Conservation (phyloP, 108 stramenopile genomes). For the Cyclostephanos tholiformis region DNA sequence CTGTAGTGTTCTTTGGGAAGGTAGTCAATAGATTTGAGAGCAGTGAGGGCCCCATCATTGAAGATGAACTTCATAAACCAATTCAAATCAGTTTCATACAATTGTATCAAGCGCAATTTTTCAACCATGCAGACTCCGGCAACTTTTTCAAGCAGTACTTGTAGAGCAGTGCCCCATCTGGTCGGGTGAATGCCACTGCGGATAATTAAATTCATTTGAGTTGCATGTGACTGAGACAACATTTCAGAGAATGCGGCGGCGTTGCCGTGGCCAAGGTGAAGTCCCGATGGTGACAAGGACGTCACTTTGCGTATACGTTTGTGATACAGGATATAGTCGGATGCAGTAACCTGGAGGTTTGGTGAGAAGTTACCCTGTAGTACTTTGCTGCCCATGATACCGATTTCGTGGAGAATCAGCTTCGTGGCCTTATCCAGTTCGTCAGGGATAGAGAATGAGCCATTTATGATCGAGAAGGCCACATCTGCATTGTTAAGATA, state of each 20-base stretch:
- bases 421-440: not conserved
- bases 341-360: not conserved
- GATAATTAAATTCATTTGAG: not conserved
- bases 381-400: not conserved
- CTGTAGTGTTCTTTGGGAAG: slow-evolving; percentile 4
- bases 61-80: slow-evolving; percentile 4
- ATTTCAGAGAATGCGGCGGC: not conserved
- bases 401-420: not conserved
- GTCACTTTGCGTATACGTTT: not conserved
- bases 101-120: not conserved
- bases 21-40: not conserved
- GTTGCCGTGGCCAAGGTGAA: slow-evolving; percentile 1
- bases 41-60: not conserved
- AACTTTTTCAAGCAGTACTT: slow-evolving; percentile 7
- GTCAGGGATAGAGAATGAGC: not conserved
- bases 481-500: not conserved
- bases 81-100: not conserved
- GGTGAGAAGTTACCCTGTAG: not conserved
- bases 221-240: not conserved
- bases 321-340: not conserved
- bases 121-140: not conserved
- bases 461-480: not conserved
- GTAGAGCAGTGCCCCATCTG: not conserved
- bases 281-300: not conserved
- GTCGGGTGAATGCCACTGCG: not conserved